Percentiles rank a stretch among this genome's conserved stretches.
phyloP scores from a whole-genome alignment of 2,329 filamentous ascomycete species.

The Neonectria coccinea region DNA sequence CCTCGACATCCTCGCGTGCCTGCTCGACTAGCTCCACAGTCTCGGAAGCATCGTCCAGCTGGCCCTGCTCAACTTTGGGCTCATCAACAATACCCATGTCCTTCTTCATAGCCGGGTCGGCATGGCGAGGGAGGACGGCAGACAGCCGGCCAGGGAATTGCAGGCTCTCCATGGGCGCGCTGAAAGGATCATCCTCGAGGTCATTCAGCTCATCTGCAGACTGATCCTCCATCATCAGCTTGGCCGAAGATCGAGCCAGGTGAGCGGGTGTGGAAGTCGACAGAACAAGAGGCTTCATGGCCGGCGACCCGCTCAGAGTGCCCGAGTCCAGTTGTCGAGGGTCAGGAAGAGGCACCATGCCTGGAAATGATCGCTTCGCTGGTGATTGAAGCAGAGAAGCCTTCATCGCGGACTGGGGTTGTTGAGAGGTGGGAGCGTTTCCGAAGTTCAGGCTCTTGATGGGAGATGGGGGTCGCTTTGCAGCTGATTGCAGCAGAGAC shows the following conservation, averaged over 20 bases:
- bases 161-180: conserved; percentile 51
- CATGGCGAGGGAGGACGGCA: conserved; percentile 57
- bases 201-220: conserved; percentile 39
- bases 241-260: conserved; percentile 49
- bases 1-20: conserved; percentile 7
- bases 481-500: conserved; percentile 63
- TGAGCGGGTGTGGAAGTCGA: conserved; percentile 46
- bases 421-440: conserved; percentile 43
- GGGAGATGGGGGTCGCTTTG: conserved; percentile 62
- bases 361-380: conserved; percentile 58
- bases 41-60: conserved; percentile 15
- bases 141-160: conserved; percentile 60
- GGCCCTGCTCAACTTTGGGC: conserved; percentile 25
- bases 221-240: conserved; percentile 53
- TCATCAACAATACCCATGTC: conserved; percentile 50
- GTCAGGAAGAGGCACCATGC: conserved; percentile 50
- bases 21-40: conserved; percentile 15
- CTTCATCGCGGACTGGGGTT: conserved; percentile 56
- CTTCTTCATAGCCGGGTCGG: conserved; percentile 53
- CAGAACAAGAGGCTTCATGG: conserved; percentile 53
- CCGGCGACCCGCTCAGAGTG: conserved; percentile 46
- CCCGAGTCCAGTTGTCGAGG: conserved; percentile 37
- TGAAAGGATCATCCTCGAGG: conserved; percentile 48
- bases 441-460: conserved; percentile 53
- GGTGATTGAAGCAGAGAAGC: conserved; percentile 63